Evolutionary conservation across 2,329 filamentous ascomycete species (phyloP), one percentile per base, ranked within the genome.

Genomic region (Tolypocladium ophioglossoides): DNA sequence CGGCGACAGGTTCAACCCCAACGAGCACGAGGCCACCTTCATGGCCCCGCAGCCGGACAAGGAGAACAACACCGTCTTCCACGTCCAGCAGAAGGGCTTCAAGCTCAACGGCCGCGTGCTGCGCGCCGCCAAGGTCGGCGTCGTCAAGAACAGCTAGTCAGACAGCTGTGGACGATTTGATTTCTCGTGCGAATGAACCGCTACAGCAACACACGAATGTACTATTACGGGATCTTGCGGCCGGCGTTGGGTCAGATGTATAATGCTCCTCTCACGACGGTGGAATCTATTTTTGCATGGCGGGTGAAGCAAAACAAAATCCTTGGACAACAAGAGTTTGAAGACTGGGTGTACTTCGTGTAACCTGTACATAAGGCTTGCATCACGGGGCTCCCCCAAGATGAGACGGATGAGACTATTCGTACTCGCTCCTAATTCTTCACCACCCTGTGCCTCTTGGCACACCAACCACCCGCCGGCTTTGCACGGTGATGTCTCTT

Each of bases 51-150:
- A 90, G 76, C 80, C 85, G 52, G 91, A 84, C 62, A 95, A 95
- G 79, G 87, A 96, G 71, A 84, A 97, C 66, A 90, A 89, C 63
- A 87, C 84, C 54, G 89, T 96, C 66, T 94, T 97, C 76, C 84
- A 86, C 70, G 90, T 90, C 51, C 92, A 97, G 79, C 89, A 89
- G 73, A 97, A 96, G 79, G 94, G 94, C 53, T 99, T 96, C 78
- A 84, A 84, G 73, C 82, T 97, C 60, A 97, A 99, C 69, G 91
- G 92, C 56, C 80, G 94, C 57, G 80, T 96, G 55, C 74, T 99
- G 65, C 84, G 94, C 70, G 90, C 92, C 59, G 90, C 92, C 68
- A 96, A 97, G 81, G 92, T 97, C 59, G 91, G 92, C 67, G 91
- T 96, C 55, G 91, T 95, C 61, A 95, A 94, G 82, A 95, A 94